Conservation (phyloP, 176 grass and related monocot species). For the Paspalum vaginatum region DNA sequence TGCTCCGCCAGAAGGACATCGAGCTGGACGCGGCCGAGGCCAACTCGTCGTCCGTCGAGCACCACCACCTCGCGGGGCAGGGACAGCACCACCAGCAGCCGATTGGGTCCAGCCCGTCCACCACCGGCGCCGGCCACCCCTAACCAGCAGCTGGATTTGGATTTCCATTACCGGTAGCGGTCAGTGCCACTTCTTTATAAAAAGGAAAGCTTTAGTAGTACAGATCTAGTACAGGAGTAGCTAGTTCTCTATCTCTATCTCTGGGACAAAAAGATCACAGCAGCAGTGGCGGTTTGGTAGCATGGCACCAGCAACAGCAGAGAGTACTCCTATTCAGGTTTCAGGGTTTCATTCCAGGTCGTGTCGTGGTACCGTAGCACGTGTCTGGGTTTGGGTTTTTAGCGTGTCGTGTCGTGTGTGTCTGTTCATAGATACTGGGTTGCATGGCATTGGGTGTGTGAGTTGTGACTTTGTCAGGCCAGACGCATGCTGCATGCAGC, state of each 20-base stretch:
- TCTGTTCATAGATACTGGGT: too few species aligned
- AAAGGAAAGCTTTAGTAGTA: background rate
- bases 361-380: too few species aligned
- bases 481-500: too few species aligned
- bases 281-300: background rate
- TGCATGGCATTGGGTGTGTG: too few species aligned
- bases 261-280: background rate
- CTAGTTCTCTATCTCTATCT: too few species aligned
- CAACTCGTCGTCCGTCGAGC: constrained; percentile 48
- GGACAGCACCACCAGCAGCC: constrained; percentile 5
- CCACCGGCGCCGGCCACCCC: constrained; percentile 30
- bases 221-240: too few species aligned
- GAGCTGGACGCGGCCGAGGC: constrained; percentile 52
- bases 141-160: constrained; percentile 8
- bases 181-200: background rate
- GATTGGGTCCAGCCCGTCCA: constrained; percentile 50
- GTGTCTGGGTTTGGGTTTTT: too few species aligned
- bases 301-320: too few species aligned
- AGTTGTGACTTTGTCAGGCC: too few species aligned
- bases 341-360: background rate
- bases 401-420: too few species aligned
- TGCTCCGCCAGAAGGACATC: constrained; percentile 75
- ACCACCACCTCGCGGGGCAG: constrained; percentile 5
- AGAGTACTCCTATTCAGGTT: too few species aligned
- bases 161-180: constrained; percentile 24